Base-by-base conservation (phyloP, 1,284 basidiomycete species). In the Tilletia caries region DNA sequence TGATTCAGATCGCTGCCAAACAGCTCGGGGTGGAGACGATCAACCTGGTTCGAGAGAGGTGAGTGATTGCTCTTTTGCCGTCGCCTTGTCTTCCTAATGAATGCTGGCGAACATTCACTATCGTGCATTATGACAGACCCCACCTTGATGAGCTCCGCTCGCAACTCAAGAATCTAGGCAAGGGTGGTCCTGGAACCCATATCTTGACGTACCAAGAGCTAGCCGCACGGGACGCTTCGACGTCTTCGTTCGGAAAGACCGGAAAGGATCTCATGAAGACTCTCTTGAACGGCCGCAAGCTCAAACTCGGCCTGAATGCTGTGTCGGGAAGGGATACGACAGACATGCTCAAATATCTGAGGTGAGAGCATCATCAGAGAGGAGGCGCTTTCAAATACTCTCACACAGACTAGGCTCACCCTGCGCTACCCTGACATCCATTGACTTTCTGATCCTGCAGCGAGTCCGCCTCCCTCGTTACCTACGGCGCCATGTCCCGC, bases 401-500 rank as follows among this genome's bases (percentile, higher is more conserved):
- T n/a, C n/a, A n/a, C n/a, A n/a, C n/a, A n/a, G n/a, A n/a, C n/a
- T n/a, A n/a, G n/a, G n/a, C n/a, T n/a, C n/a, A n/a, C n/a, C n/a
- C n/a, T n/a, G n/a, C n/a, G n/a, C n/a, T n/a, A n/a, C n/a, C n/a
- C n/a, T n/a, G n/a, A n/a, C n/a, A n/a, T n/a, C n/a, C n/a, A n/a
- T n/a, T n/a, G n/a, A n/a, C n/a, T n/a, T n/a, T 15, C 58, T 58
- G 54, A 6, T 6, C 29, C 54, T 32, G 27, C 68, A 54, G 70
- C 52, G 68, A 66, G 48, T 68, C 66, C 8, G 89, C 89, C 1
- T 89, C 90, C 73, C 84, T 92, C 1, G 90, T 93, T 10, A 91
- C 92, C 0, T 94, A 93, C 71, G 92, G 92, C 32, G 92, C 90
- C 5, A 93, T 94, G 92, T 91, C 91, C 2, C 92, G 90, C 82